Evolutionary conservation across 257 asterid species (phyloP).

Genomic region (Paulownia fortunei): DNA sequence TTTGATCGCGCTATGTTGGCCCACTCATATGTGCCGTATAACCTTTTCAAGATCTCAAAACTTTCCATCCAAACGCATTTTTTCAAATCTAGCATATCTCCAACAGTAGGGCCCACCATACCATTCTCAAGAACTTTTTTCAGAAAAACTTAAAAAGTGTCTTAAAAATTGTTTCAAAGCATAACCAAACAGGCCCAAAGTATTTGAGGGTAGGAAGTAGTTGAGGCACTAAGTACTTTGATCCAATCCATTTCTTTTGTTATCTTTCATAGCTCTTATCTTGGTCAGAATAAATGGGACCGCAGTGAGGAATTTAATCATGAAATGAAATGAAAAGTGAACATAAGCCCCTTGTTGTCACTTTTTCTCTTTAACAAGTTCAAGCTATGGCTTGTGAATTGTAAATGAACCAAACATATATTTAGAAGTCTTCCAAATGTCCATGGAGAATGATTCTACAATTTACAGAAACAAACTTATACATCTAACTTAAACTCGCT

Average conservation of each 20-base stretch:
- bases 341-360: neutral
- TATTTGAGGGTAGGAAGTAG: slow-evolving; percentile 7
- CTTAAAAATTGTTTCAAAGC: neutral
- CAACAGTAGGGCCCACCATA: neutral
- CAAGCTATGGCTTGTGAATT: slow-evolving; percentile 10
- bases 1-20: neutral
- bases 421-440: neutral
- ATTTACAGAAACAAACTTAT: neutral
- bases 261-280: slow-evolving; percentile 11
- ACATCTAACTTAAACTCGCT: neutral
- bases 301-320: neutral
- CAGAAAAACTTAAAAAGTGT: neutral
- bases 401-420: neutral
- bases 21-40: neutral
- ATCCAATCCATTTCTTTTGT: neutral
- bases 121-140: neutral
- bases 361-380: slow-evolving; percentile 11
- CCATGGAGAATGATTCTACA: neutral
- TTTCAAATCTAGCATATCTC: slow-evolving; percentile 1
- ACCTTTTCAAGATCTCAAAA: neutral
- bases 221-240: slow-evolving; percentile 3
- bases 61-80: neutral
- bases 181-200: neutral
- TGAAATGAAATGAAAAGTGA: neutral
- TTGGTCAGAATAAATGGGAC: neutral